A percentile compares a stretch with the other conserved stretches of the same genome.
Conservation (phyloP, 306 rosid genomes). For the Vigna radiata region DNA sequence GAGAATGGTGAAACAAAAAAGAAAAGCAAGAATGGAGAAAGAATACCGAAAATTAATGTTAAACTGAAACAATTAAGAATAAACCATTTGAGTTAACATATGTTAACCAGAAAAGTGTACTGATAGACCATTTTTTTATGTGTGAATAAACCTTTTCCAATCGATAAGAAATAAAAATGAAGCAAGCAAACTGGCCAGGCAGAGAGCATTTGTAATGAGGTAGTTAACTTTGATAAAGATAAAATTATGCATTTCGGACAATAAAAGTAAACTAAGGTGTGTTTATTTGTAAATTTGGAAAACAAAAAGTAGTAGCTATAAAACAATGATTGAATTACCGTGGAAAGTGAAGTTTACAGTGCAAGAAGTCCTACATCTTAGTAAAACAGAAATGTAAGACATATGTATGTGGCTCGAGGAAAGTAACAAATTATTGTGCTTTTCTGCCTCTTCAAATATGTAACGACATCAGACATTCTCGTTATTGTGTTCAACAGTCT, state of each 20-base stretch:
- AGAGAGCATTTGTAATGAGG: neutral
- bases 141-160: neutral
- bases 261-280: neutral
- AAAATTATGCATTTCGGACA: neutral
- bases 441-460: conserved; percentile 10
- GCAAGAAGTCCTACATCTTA: neutral
- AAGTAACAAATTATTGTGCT: neutral
- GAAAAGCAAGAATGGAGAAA: neutral
- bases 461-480: neutral
- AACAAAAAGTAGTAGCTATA: neutral
- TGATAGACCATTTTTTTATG: neutral
- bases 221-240: neutral
- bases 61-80: neutral
- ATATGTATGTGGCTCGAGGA: neutral
- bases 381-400: neutral
- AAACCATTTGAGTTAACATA: neutral
- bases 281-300: neutral
- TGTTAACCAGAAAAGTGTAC: neutral
- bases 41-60: neutral
- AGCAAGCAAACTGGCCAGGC: conserved; percentile 7
- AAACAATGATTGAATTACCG: neutral
- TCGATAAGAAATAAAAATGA: neutral
- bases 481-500: neutral
- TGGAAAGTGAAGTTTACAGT: neutral
- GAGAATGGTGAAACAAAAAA: neutral